Evolutionary conservation across 1,284 basidiomycete species (phyloP), one percentile per base, ranked within the genome.

Genomic region (Trichosporon sp.): DNA sequence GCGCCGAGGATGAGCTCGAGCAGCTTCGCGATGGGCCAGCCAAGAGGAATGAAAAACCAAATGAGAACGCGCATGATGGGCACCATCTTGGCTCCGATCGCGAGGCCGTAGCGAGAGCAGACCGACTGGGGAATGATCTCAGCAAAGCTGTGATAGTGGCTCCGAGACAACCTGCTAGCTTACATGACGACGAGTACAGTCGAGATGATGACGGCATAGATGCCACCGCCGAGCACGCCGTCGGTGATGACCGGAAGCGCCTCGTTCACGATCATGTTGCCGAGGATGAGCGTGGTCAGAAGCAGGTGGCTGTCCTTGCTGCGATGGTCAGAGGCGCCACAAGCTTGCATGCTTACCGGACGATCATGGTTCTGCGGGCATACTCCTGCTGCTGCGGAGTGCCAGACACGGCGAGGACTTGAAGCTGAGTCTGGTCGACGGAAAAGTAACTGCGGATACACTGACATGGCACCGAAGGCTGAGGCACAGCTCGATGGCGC

Each of bases 201-300:
- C 76, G 90, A 91, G 71, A 91, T 89, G 72, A 92, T 87, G 67
- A 93, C 91, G 67, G 92, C 90, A 78, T 88, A 88, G 26, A 91
- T 85, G 43, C 92, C 92, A 43, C 92, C 92, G 31, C 92, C 92
- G 4, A 97, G 87, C 64, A 96, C 86, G 12, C 89, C 90, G 78
- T 94, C 92, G 40, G 91, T 88, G 74, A 97, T 93, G 76, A 96
- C 89, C 43, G 94, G 94, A 5, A 96, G 88, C 2, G 92, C 89
- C 84, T 94, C 93, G 82, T 94, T 94, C 76, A 90, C 90, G 75
- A 95, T 92, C 92, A 94, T 93, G 83, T 94, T 93, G 61, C 91
- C 90, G 38, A 94, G 85, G 8, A 94, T 87, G 12, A 94, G 88
- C 0, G 92, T 93, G 3, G 94, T 92, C 68, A 94, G 88, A 4